Conservation (phyloP, 495 filamentous ascomycete genomes). For the Penicillium canariense region DNA sequence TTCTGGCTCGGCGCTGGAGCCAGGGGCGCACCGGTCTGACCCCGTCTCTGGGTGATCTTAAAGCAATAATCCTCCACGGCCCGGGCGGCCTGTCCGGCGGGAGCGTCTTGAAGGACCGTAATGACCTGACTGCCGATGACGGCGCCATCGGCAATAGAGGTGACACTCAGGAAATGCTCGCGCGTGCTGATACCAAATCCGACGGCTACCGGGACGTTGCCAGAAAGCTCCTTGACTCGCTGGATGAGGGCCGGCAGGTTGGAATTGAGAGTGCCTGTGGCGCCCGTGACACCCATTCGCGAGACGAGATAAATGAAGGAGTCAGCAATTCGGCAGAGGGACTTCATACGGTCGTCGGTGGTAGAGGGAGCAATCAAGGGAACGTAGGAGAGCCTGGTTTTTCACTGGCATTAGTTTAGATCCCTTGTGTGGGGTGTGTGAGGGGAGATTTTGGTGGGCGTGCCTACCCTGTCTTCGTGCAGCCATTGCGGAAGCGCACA, state of each 20-base stretch:
- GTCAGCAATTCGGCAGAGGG: conserved; percentile 93
- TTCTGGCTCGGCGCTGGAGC: neutral
- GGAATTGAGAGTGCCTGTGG: conserved; percentile 73
- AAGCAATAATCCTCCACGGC: conserved; percentile 83
- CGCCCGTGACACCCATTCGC: conserved; percentile 94
- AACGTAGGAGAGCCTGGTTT: conserved; percentile 77
- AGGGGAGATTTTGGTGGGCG: neutral
- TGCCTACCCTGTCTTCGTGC: conserved; percentile 65
- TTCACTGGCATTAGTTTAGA: neutral
- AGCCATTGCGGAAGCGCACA: conserved; percentile 81
- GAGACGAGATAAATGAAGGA: conserved; percentile 99
- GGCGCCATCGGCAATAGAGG: conserved; percentile 82
- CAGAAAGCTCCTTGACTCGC: conserved; percentile 89
- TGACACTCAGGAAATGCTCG: conserved; percentile 87
- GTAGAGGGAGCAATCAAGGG: conserved; percentile 93
- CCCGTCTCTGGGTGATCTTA: conserved; percentile 62
- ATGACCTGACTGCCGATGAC: conserved; percentile 95
- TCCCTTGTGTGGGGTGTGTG: neutral
- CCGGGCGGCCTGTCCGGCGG: conserved; percentile 66
- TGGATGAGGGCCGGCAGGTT: conserved; percentile 76
- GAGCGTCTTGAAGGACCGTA: conserved; percentile 69
- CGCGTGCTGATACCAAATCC: conserved; percentile 95
- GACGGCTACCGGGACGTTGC: conserved; percentile 82
- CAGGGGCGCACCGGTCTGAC: neutral
- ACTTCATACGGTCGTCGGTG: conserved; percentile 83